Percentiles rank a stretch among this genome's conserved stretches.
Conservation (phyloP, 2,329 filamentous ascomycete genomes). For the Ceratocystis alfenasii region DNA sequence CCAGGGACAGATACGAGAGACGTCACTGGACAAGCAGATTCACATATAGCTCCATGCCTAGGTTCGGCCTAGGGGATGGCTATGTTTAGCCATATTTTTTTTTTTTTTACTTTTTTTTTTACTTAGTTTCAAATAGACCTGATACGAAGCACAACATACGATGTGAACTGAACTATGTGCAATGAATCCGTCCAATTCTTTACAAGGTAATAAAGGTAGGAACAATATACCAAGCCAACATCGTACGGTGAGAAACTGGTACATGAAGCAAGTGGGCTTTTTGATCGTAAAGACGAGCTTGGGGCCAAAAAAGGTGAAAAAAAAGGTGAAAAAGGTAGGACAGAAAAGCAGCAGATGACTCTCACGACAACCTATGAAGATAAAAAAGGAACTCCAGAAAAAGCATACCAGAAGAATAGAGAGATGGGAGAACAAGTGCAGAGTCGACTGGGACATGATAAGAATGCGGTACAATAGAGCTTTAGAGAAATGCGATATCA, state of each 20-base stretch:
- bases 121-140: not conserved
- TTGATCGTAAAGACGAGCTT: not conserved
- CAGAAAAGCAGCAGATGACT: not conserved
- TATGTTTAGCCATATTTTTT: not conserved
- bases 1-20: too few relatives aligned
- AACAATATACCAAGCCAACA: not conserved
- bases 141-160: not conserved
- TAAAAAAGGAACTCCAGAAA: constrained; percentile 5
- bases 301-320: not conserved
- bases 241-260: not conserved
- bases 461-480: constrained; percentile 2
- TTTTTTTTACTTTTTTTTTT: not conserved
- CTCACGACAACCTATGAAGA: constrained; percentile 9
- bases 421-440: constrained; percentile 7
- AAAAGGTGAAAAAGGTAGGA: not conserved
- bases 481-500: constrained; percentile 9
- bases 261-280: not conserved
- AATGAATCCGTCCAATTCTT: too few relatives aligned
- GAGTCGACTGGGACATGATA: constrained; percentile 5
- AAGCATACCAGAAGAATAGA: constrained; percentile 4
- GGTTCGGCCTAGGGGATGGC: not conserved
- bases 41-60: not conserved
- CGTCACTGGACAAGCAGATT: not conserved
- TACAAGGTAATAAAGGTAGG: too few relatives aligned
- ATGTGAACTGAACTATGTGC: not conserved